phyloP scores from a whole-genome alignment of 106 monocot genomes.

The Platanthera zijinensis region DNA sequence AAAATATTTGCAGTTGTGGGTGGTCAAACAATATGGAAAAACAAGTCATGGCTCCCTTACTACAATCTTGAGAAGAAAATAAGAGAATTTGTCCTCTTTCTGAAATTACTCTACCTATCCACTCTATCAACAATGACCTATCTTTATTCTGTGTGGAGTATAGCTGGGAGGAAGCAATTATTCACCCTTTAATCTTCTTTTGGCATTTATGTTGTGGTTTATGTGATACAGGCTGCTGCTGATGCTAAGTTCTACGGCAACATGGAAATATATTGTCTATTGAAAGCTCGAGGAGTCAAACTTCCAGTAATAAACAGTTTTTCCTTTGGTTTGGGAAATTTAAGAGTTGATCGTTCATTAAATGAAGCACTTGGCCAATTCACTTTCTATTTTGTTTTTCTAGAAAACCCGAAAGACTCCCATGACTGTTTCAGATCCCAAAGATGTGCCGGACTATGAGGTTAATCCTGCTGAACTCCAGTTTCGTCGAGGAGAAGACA shows the following conservation, averaged over 20 bases:
- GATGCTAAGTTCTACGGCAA: constrained; percentile 26
- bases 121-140: neutral
- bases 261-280: constrained; percentile 17
- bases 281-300: constrained; percentile 25
- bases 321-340: neutral
- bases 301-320: constrained; percentile 1
- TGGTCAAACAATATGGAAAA: neutral
- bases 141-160: neutral
- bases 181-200: neutral
- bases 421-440: constrained; percentile 84
- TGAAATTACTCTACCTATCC: neutral
- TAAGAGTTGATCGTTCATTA: constrained; percentile 5
- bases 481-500: constrained; percentile 50
- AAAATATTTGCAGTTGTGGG: neutral
- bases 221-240: constrained; percentile 16
- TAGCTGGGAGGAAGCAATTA: neutral
- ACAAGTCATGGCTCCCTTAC: neutral
- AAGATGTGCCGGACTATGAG: constrained; percentile 94
- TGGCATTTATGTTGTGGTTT: neutral
- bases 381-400: neutral
- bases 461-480: constrained; percentile 76
- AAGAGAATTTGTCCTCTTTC: neutral
- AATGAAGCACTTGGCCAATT: neutral
- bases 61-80: neutral
- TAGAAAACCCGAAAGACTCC: constrained; percentile 82